Base-by-base conservation (phyloP, 73 alveolate genomes). In the Breviolum minutum region DNA sequence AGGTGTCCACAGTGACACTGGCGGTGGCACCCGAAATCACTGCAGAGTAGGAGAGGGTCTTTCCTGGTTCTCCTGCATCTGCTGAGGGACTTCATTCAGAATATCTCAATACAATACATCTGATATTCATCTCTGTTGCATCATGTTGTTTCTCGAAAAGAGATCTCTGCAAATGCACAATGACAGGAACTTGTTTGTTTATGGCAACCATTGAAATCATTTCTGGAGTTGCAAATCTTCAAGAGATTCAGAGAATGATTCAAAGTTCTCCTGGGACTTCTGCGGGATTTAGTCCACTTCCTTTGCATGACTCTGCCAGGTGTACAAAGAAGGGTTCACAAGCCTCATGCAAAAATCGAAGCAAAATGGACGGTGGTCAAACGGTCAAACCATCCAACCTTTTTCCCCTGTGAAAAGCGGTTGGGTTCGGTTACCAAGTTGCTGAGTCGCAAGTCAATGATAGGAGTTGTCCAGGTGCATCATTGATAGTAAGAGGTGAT, bases 381-480 rank as follows among this genome's bases (percentile, higher is more conserved):
- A 40, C 54, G 5, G 54, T 40, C n/a, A n/a, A n/a, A n/a, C n/a
- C n/a, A n/a, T n/a, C 74, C 74, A 66, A 66, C 24, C 17, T 66
- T 66, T 17, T 17, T 17, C 77, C 17, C 77, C 17, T 17, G 17
- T 22, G 77, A 68, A 68, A 14, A 17, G 77, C 77, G 3, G 77
- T 68, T 17, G 77, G 77, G 77, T 40, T 40, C 54, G 54, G 3
- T 40, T 40, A 54, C 92, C 73, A 22, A 60, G 92, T 54, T 17
- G 48, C 92, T 60, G 26, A 71, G 61, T 83, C 92, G 61, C 92
- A 83, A 40, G 74, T 60, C 92, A 83, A 83, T 0, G 76, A 60
- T 60, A 83, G 60, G 60, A 83, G 76, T 60, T 83, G 92, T 83
- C 92, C 92, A 83, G 92, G 76, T 9, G 92, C 92, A 8, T 71